Base-by-base conservation (phyloP, 768 basidiomycete species). In the Tulasnella sp. region DNA sequence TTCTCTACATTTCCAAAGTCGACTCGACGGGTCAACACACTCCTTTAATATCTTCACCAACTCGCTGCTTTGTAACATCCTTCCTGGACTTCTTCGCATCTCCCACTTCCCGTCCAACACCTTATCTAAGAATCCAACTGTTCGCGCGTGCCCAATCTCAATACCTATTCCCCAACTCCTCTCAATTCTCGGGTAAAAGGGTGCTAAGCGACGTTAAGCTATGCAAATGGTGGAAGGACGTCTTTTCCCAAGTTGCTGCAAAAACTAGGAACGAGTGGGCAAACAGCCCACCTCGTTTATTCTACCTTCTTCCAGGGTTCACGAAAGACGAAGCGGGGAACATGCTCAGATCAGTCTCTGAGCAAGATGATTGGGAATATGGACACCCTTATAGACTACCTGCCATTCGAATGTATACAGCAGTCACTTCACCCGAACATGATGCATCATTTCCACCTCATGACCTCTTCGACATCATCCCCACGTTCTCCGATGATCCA, bases 401-500 rank as follows among this genome's bases (percentile, higher is more conserved):
- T 56, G 16, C 49, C 54, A 1, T 49, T 53, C n/a, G n/a, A n/a
- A n/a, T n/a, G n/a, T n/a, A n/a, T n/a, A 20, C 37, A 7, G 13
- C 37, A 3, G 13, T 25, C 13, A 37, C 48, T 58, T 66, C 70
- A 0, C 63, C 67, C 54, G n/a, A n/a, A n/a, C n/a, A n/a, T n/a
- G n/a, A n/a, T n/a, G n/a, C n/a, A n/a, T 61, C 57, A 37, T 5
- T 64, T 69, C 8, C 62, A 68, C 25, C 43, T 3, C 54, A 49
- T 28, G 46, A 56, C 53, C 68, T 92, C 27, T 88, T 84, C 0
- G 73, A 78, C 48, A 75, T 75, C 45, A 81, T 99, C 19, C 95
- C 95, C 1, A 81, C 76, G 49, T 89, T 98, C 61, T 85, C 90
- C n/a, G 95, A 99, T 60, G 91, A 95, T 64, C 92, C 95, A 5